Base-by-base conservation (phyloP, 345 rosid species). In the Eutrema heterophyllum region DNA sequence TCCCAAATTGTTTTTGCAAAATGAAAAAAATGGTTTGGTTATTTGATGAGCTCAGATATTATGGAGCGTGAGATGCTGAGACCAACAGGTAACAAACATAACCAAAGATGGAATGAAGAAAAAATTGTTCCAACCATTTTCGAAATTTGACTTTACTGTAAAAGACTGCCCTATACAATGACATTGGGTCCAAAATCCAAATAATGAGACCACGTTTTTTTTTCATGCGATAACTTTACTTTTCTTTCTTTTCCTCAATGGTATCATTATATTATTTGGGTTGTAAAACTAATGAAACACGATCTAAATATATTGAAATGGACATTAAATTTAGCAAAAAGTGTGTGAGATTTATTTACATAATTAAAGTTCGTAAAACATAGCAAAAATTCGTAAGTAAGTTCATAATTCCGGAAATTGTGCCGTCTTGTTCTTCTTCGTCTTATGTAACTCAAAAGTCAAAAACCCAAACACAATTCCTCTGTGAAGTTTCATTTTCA, bases 21-120 rank as follows among this genome's bases (percentile, higher is more conserved):
- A 74, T 57, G 65, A 55, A 49, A 30, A 73, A 62, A 57, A 48
- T 18, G 43, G 50, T 48, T 65, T 74, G 14, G 67, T 39, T 66
- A 39, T 74, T 46, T 66, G 67, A 67, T 74, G 78, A 74, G 61
- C 60, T 66, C 53, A 57, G 15, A 48, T 48, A 29, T 29, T 39
- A 66, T 67, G 60, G 61, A 49, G 67, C 29, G 3, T 40, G 46
- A 51, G 49, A 59, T 59, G 78, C 66, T 32, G 68, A 67, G 63
- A 75, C 41, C 73, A 51, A 67, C 53, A 75, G 68, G 67, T 67
- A 67, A 67, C 63, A 60, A 75, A 41, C 55, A 75, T 41, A 67
- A 15, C 73, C 59, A 67, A 74, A 58, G 21, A 67, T 40, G 55
- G 68, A 74, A 58, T 14, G 18, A 2, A 7, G 35, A 59, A 50